These are phyloP conservation scores for Epicoccum nigrum DNA, from an alignment of 2,329 filamentous ascomycete genomes.

Conservation along the genomic window DNA sequence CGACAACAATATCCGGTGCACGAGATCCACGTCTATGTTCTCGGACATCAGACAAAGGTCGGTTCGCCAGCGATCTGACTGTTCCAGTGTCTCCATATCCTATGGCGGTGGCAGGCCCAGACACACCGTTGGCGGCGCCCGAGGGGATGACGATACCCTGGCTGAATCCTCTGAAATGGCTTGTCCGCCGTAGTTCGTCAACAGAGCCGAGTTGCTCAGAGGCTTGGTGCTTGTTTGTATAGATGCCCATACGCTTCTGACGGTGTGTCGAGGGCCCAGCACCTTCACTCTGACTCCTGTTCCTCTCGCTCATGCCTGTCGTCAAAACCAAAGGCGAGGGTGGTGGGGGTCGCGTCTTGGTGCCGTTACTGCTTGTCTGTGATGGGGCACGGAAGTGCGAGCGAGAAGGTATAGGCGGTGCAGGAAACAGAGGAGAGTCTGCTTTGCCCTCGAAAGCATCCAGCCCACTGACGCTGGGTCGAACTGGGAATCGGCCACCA, in stretches of 20 bases:
- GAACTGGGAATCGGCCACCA: conserved; percentile 66
- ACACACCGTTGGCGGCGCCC: conserved; percentile 34
- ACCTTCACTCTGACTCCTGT: conserved; percentile 67
- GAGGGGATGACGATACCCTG: conserved; percentile 58
- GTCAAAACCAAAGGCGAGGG: conserved; percentile 74
- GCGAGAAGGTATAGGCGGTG: conserved; percentile 78
- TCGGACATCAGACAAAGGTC: conserved; percentile 63
- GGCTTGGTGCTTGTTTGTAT: conserved; percentile 59
- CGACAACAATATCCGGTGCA: conserved; percentile 58
- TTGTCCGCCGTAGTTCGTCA: conserved; percentile 58
- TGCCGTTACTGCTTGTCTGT: conserved; percentile 63
- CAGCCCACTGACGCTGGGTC: conserved; percentile 69
- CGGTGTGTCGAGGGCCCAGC: conserved; percentile 58
- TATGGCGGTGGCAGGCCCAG: conserved; percentile 42
- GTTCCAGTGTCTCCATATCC: conserved; percentile 45
- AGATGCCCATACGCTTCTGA: conserved; percentile 65
- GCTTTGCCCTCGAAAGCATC: conserved; percentile 61
- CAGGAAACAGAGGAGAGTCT: conserved; percentile 41
- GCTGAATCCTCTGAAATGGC: conserved; percentile 63
- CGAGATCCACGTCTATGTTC: conserved; percentile 59
- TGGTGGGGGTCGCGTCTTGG: conserved; percentile 71
- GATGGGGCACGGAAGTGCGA: conserved; percentile 81
- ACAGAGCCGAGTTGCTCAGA: conserved; percentile 58
- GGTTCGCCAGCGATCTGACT: conserved; percentile 47
- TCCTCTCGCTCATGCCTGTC: conserved; percentile 69